Conservation (phyloP, 2,329 filamentous ascomycete species). For the Chrysoporthe cubensis region DNA sequence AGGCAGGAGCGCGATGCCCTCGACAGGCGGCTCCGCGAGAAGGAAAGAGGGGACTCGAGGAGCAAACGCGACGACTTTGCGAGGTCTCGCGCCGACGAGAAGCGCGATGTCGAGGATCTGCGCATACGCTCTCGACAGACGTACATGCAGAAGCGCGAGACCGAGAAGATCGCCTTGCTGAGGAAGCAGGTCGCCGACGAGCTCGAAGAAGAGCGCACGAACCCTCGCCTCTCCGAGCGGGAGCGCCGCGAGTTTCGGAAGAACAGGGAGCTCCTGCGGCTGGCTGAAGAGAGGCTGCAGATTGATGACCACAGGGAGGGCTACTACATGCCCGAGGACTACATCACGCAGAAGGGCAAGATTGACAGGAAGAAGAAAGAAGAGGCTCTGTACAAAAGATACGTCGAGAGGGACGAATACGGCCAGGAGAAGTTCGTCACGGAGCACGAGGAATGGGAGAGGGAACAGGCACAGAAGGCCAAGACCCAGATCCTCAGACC, state of each 20-base stretch:
- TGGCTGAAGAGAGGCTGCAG: constrained; percentile 81
- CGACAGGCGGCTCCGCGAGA: constrained; percentile 72
- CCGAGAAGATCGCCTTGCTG: constrained; percentile 82
- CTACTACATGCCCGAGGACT: constrained; percentile 92
- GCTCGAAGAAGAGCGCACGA: constrained; percentile 76
- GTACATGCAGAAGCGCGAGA: constrained; percentile 90
- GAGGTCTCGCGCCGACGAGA: constrained; percentile 67
- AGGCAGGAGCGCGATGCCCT: constrained; percentile 79
- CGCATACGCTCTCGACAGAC: constrained; percentile 85
- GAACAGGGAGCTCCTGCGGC: constrained; percentile 78
- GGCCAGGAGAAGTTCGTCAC: constrained; percentile 89
- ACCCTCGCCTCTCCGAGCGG: constrained; percentile 71
- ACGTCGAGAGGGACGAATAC: constrained; percentile 84
- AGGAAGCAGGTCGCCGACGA: constrained; percentile 91
- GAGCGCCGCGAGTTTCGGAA: constrained; percentile 89
- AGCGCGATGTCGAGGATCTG: constrained; percentile 70
- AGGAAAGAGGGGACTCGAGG: constrained; percentile 72
- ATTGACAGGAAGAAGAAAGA: constrained; percentile 86
- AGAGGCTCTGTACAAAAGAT: constrained; percentile 86
- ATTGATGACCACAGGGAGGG: constrained; percentile 94
- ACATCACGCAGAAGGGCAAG: constrained; percentile 91
- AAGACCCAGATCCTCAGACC: constrained; percentile 80
- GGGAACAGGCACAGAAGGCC: constrained; percentile 84
- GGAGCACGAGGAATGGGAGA: constrained; percentile 95
- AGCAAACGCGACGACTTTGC: constrained; percentile 61